phyloP scores from a whole-genome alignment of 371 early-diverging fungal species.

The Mucor sp. region DNA sequence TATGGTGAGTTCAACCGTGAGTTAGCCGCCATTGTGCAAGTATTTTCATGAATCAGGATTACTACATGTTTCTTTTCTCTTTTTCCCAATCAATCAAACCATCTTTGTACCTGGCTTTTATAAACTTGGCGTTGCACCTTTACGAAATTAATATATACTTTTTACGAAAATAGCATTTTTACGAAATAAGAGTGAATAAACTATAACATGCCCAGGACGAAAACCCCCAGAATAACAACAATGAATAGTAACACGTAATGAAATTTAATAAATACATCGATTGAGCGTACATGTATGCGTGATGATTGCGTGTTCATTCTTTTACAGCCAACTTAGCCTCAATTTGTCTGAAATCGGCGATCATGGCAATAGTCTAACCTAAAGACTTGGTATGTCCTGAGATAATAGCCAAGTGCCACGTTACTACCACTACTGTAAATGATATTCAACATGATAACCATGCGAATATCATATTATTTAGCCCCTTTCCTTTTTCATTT shows the following conservation, averaged over 20 bases:
- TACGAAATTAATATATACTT: too few relatives aligned
- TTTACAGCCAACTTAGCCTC: background rate
- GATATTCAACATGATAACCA: background rate
- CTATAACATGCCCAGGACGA: too few relatives aligned
- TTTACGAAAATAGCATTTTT: too few relatives aligned
- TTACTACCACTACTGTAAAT: background rate
- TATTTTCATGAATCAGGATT: too few relatives aligned
- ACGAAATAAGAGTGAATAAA: too few relatives aligned
- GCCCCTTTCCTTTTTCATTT: background rate
- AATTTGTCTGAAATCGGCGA: background rate
- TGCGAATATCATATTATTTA: background rate
- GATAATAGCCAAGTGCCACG: background rate
- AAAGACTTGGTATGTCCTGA: background rate
- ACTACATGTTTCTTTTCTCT: too few relatives aligned
- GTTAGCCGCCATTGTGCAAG: too few relatives aligned
- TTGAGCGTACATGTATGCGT: background rate
- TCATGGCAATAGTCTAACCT: background rate
- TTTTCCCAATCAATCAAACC: too few relatives aligned
- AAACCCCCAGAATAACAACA: background rate
- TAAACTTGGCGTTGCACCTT: too few relatives aligned
- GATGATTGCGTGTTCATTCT: background rate
- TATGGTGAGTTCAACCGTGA: too few relatives aligned
- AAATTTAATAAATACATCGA: background rate
- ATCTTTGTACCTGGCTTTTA: too few relatives aligned
- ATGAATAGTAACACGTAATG: background rate